Percentiles rank a stretch among this genome's conserved stretches.
phyloP scores from a whole-genome alignment of 1,284 basidiomycete species.

The Entoloma clypeatum region DNA sequence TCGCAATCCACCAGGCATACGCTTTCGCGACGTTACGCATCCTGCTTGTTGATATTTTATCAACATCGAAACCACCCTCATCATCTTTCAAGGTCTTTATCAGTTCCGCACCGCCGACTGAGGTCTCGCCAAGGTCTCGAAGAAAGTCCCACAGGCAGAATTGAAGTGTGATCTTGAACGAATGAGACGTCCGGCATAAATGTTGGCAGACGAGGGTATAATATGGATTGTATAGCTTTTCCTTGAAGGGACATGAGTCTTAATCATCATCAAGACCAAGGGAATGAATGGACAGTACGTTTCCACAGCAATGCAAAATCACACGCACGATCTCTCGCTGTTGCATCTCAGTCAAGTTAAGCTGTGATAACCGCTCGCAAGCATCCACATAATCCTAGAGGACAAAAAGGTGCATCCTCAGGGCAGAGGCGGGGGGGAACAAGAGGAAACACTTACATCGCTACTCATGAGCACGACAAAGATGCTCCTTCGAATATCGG shows the following conservation, averaged over 20 bases:
- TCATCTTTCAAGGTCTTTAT: constrained; percentile 60
- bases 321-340: constrained; percentile 94
- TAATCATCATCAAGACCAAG: constrained; percentile 5
- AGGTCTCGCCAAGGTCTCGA: constrained; percentile 83
- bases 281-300: constrained; percentile 45
- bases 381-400: constrained; percentile 92
- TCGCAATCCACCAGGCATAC: constrained; percentile 50
- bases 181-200: constrained; percentile 69
- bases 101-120: constrained; percentile 78
- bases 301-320: constrained; percentile 88
- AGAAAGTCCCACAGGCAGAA: constrained; percentile 98
- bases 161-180: constrained; percentile 90
- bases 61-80: constrained; percentile 42
- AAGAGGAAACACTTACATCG: constrained; percentile 56
- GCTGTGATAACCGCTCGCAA: constrained; percentile 78
- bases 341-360: constrained; percentile 86
- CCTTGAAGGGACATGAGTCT: constrained; percentile 47
- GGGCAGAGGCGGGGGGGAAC: background rate
- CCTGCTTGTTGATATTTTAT: constrained; percentile 58
- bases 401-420: constrained; percentile 3
- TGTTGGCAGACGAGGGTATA: constrained; percentile 86
- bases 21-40: constrained; percentile 65
- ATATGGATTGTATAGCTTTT: constrained; percentile 93
- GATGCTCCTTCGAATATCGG: constrained; percentile 86
- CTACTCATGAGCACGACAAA: constrained; percentile 94